Percentiles rank a stretch among this genome's conserved stretches.
These are phyloP conservation scores for Vitis amurensis DNA, from an alignment of 164 flowering plant species.

Conservation along the genomic window DNA sequence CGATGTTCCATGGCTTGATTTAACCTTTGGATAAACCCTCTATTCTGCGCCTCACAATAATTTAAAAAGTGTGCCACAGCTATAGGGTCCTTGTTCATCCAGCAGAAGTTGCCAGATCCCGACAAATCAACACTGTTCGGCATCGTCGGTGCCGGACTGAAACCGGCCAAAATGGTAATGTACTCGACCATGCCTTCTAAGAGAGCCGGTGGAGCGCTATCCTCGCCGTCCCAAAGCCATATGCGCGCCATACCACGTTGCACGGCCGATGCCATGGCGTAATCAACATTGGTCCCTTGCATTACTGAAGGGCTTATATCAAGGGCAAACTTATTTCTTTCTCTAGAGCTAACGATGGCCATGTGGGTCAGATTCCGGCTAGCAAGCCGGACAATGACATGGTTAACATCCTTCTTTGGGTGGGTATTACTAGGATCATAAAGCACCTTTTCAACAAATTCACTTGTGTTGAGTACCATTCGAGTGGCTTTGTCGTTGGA, in stretches of 20 bases:
- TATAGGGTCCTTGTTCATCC: conserved; percentile 27
- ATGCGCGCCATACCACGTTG: conserved; percentile 45
- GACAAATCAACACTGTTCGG: neutral
- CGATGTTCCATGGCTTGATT: conserved; percentile 32
- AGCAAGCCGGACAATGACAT: conserved; percentile 31
- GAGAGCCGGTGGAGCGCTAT: conserved; percentile 30
- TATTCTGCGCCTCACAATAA: conserved; percentile 28
- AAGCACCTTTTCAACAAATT: conserved; percentile 35
- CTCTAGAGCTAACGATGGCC: neutral
- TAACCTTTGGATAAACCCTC: conserved; percentile 47
- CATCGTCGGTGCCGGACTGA: neutral
- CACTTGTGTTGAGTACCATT: conserved; percentile 32
- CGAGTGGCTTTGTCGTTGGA: conserved; percentile 55
- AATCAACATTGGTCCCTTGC: conserved; percentile 16
- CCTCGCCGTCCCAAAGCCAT: conserved; percentile 42
- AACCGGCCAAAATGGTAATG: conserved; percentile 26
- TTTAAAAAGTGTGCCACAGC: conserved; percentile 36
- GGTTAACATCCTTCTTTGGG: conserved; percentile 29
- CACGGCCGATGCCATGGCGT: conserved; percentile 27
- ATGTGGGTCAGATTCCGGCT: conserved; percentile 8
- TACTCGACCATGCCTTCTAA: conserved; percentile 53
- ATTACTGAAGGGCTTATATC: conserved; percentile 26
- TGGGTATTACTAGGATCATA: conserved; percentile 20
- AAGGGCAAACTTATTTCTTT: conserved; percentile 20
- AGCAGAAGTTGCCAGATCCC: conserved; percentile 13